phyloP scores from a whole-genome alignment of 2,329 filamentous ascomycete species.

The Sclerotinia nivalis region DNA sequence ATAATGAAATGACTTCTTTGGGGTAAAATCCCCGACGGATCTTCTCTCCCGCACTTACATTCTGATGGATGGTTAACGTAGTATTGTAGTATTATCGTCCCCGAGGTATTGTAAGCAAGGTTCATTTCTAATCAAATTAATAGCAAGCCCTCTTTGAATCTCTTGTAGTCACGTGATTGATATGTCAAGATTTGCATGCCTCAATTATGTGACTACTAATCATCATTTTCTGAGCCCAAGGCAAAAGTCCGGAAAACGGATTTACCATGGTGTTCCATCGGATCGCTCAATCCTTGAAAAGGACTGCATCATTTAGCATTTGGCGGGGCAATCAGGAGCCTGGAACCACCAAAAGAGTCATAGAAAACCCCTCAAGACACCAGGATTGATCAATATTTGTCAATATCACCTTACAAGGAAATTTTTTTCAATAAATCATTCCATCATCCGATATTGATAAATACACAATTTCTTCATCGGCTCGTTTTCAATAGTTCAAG shows the following conservation, averaged over 20 bases:
- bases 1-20: background rate
- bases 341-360: slow-evolving; percentile 11
- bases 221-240: background rate
- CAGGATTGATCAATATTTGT: slow-evolving; percentile 19
- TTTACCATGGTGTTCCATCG: background rate
- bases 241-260: slow-evolving; percentile 7
- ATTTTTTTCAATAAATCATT: slow-evolving; percentile 8
- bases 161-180: background rate
- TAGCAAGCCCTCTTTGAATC: background rate
- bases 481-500: slow-evolving; percentile 11
- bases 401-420: slow-evolving; percentile 7
- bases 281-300: background rate
- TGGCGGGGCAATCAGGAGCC: slow-evolving; percentile 18
- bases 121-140: too few relatives aligned
- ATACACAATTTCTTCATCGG: slow-evolving; percentile 2
- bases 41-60: background rate
- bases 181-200: too few relatives aligned
- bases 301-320: background rate
- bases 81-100: slow-evolving; percentile 1
- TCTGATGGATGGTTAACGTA: background rate
- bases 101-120: background rate
- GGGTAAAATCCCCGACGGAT: background rate
- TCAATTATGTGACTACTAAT: background rate
- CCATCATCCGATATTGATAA: slow-evolving; percentile 4
- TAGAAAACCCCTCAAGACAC: slow-evolving; percentile 6